Evolutionary conservation across 495 filamentous ascomycete species (phyloP).

Genomic region (Aspergillus ostianus): DNA sequence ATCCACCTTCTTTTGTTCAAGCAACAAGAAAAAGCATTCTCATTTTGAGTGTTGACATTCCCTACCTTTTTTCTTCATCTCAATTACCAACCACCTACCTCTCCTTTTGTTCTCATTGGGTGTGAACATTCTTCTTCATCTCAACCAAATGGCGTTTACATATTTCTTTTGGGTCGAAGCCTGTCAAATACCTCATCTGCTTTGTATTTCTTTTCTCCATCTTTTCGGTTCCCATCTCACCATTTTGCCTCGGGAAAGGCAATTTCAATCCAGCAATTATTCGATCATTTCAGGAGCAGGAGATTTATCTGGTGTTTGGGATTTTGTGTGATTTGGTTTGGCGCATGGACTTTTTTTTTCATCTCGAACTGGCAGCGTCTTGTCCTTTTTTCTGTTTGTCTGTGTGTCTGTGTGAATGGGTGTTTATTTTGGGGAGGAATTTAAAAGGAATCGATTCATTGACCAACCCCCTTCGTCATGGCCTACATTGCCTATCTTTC

Average conservation of each 20-base stretch:
- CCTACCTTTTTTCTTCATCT: not conserved
- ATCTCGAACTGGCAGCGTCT: conserved; percentile 7
- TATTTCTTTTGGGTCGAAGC: not conserved
- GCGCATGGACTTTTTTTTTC: conserved; percentile 9
- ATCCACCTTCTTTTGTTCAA: not conserved
- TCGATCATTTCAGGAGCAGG: conserved; percentile 3
- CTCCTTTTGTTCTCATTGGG: not conserved
- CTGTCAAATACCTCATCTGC: not conserved
- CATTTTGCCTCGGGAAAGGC: conserved; percentile 14
- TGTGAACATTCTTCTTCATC: not conserved
- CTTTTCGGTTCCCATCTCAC: not conserved
- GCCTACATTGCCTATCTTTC: no score
- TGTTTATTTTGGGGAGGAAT: not conserved
- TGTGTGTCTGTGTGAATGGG: not conserved
- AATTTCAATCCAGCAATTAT: not conserved
- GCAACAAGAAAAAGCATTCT: not conserved
- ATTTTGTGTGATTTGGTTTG: conserved; percentile 11
- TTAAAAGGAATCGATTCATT: not conserved
- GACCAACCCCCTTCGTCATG: not conserved
- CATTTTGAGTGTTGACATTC: not conserved
- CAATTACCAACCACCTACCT: not conserved
- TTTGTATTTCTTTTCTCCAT: not conserved
- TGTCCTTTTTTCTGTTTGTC: not conserved
- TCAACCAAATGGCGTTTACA: not conserved
- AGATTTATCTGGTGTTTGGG: conserved; percentile 4